Conservation (phyloP, 352 stramenopile genomes). For the Phytophthora boehmeriae region DNA sequence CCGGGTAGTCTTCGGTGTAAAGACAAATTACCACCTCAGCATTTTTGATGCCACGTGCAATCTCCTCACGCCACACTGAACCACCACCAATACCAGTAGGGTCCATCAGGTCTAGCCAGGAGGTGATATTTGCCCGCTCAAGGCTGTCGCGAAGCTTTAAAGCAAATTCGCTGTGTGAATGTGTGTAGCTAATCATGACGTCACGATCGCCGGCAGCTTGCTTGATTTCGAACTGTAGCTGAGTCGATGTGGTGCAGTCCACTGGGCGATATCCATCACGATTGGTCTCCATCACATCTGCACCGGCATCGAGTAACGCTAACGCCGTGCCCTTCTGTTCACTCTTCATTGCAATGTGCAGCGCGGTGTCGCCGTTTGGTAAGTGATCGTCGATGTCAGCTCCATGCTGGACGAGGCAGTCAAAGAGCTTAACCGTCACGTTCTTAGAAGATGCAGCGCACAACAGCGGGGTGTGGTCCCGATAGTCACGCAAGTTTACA, state of each 20-base stretch:
- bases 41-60: constrained; percentile 80
- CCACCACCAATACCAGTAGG: constrained; percentile 80
- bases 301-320: constrained; percentile 60
- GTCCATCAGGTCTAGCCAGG: constrained; percentile 85
- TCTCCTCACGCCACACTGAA: constrained; percentile 83
- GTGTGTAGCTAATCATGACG: constrained; percentile 90
- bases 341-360: constrained; percentile 80
- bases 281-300: constrained; percentile 70
- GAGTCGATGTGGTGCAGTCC: constrained; percentile 83
- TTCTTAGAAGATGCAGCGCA: constrained; percentile 66
- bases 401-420: constrained; percentile 52
- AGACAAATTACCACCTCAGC: constrained; percentile 74
- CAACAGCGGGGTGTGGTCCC: constrained; percentile 66
- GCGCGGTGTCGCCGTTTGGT: constrained; percentile 68
- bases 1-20: constrained; percentile 73
- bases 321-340: constrained; percentile 68
- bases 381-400: constrained; percentile 74
- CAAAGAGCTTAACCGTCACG: constrained; percentile 55
- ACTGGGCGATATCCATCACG: constrained; percentile 68
- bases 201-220: constrained; percentile 76
- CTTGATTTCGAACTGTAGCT: constrained; percentile 86
- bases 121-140: constrained; percentile 76
- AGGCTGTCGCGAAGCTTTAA: constrained; percentile 71
- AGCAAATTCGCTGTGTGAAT: constrained; percentile 80
- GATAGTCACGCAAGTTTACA: constrained; percentile 57